Percentiles rank a stretch among this genome's conserved stretches.
These are phyloP conservation scores for Rhizopogon vesiculosus DNA, from an alignment of 768 basidiomycete species.

Conservation along the genomic window DNA sequence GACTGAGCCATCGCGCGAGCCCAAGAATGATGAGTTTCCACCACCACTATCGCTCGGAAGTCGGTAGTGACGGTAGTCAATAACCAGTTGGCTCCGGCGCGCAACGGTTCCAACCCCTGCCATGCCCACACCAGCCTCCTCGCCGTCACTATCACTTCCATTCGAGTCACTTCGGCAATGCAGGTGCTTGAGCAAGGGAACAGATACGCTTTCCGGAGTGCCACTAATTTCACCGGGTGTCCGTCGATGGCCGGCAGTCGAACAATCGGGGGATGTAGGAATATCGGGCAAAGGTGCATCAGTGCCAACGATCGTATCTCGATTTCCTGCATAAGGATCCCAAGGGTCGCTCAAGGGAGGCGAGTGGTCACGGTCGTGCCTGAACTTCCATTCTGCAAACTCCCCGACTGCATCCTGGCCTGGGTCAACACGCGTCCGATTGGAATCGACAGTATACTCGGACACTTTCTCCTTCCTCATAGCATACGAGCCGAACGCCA, in stretches of 20 bases:
- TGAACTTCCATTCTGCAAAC: slow-evolving; percentile 8
- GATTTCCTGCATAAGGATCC: slow-evolving; percentile 18
- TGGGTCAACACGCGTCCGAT: slow-evolving; percentile 19
- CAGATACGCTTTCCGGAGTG: slow-evolving; percentile 15
- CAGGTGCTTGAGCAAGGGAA: slow-evolving; percentile 27
- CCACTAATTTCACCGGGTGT: slow-evolving; percentile 1
- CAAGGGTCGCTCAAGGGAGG: slow-evolving; percentile 14
- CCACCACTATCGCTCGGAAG: slow-evolving; percentile 11
- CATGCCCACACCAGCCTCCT: slow-evolving; percentile 32
- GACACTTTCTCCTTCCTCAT: slow-evolving; percentile 28
- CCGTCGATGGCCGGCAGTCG: neutral
- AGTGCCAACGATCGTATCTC: slow-evolving; percentile 26
- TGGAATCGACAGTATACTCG: slow-evolving; percentile 30
- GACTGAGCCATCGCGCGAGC: no score
- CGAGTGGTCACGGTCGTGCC: neutral
- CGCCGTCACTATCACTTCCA: slow-evolving; percentile 8
- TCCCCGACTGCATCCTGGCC: slow-evolving; percentile 4
- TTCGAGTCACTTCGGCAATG: slow-evolving; percentile 16
- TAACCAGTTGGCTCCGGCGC: slow-evolving; percentile 19
- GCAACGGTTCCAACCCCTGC: slow-evolving; percentile 42
- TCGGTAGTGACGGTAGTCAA: slow-evolving; percentile 1
- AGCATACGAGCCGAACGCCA: slow-evolving; percentile 36
- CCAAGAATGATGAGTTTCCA: neutral
- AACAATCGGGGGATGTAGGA: slow-evolving; percentile 10
- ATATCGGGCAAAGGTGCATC: slow-evolving; percentile 11